A percentile compares a stretch with the other conserved stretches of the same genome.
Conservation (phyloP, 2,329 filamentous ascomycete genomes). For the Exophiala lecanii-corni region DNA sequence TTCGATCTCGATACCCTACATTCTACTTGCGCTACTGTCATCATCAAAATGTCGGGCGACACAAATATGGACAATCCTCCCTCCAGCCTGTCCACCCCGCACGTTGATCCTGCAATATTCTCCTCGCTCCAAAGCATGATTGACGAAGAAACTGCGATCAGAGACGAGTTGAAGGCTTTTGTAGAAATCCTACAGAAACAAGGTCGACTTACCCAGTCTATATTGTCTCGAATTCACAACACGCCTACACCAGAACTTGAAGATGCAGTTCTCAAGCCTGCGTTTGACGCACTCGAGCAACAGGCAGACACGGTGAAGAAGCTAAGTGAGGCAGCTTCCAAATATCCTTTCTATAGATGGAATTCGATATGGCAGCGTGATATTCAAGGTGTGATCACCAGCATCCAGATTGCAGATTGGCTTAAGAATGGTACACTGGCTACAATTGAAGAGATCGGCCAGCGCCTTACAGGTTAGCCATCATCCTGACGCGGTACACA, state of each 20-base stretch:
- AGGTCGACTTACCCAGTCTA: constrained; percentile 71
- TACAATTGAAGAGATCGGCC: constrained; percentile 82
- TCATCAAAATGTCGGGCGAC: constrained; percentile 18
- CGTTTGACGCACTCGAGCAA: constrained; percentile 64
- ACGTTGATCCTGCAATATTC: constrained; percentile 81
- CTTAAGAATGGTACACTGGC: constrained; percentile 63
- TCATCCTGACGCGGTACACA: no score
- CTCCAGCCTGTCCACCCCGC: constrained; percentile 34
- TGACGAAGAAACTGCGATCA: constrained; percentile 76
- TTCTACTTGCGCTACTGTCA: no score
- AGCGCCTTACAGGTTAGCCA: constrained; percentile 63
- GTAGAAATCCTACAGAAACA: constrained; percentile 78
- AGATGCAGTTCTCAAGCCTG: constrained; percentile 61
- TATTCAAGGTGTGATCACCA: constrained; percentile 82
- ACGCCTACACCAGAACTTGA: constrained; percentile 66
- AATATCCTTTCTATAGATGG: constrained; percentile 97
- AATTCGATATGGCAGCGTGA: constrained; percentile 81
- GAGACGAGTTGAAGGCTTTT: constrained; percentile 77
- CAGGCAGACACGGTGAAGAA: constrained; percentile 67
- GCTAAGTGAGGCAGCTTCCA: constrained; percentile 68
- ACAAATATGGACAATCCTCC: constrained; percentile 17
- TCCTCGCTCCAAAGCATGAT: constrained; percentile 81
- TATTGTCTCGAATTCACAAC: constrained; percentile 84
- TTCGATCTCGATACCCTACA: no score
- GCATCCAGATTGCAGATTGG: constrained; percentile 55